A percentile compares a stretch with the other conserved stretches of the same genome.
phyloP scores from a whole-genome alignment of 306 rosid species.

The Pyrus pyrifolia region DNA sequence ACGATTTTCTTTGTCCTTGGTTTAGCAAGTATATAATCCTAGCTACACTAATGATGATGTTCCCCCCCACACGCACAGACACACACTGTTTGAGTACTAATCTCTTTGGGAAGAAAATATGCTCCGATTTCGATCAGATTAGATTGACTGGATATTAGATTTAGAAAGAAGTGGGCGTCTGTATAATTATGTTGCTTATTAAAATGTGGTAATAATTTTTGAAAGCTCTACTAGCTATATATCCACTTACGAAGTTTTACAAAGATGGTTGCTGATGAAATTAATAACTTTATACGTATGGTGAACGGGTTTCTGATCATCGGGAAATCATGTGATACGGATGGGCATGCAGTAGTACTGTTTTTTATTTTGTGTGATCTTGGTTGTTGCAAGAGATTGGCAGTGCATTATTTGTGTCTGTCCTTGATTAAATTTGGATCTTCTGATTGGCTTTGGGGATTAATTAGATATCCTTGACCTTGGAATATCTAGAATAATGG shows the following conservation, averaged over 20 bases:
- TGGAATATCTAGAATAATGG: background rate
- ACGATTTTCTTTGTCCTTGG: constrained; percentile 34
- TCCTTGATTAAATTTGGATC: background rate
- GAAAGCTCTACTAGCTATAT: background rate
- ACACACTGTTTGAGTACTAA: background rate
- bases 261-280: background rate
- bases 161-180: background rate
- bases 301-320: background rate
- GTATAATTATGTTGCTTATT: background rate
- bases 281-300: background rate
- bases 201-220: background rate
- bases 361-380: constrained; percentile 7
- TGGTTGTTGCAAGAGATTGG: background rate
- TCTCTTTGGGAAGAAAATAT: constrained; percentile 16
- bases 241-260: background rate
- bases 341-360: background rate
- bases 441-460: background rate
- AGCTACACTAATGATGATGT: constrained; percentile 43
- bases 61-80: background rate
- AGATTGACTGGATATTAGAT: background rate
- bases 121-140: constrained; percentile 25
- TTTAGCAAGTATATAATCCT: constrained; percentile 7
- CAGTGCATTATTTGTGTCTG: background rate
- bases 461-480: background rate
- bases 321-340: background rate